A percentile compares a stretch with the other conserved stretches of the same genome.
Evolutionary conservation across 2,329 filamentous ascomycete species (phyloP).

Genomic region (Trichoderma lentiforme): DNA sequence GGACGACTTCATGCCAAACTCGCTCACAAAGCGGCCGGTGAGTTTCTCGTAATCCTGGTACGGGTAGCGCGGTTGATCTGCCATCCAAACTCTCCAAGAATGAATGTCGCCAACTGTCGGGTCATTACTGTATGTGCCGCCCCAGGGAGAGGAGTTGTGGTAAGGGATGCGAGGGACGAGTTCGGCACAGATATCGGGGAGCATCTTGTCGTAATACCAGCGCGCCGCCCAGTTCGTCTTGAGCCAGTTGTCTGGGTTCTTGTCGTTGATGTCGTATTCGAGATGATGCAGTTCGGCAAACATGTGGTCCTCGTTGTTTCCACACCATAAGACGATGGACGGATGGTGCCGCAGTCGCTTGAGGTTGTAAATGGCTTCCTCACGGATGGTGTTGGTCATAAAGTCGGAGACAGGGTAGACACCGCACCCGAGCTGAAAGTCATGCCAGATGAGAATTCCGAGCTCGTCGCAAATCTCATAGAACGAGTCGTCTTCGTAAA

Average conservation of each 20-base stretch:
- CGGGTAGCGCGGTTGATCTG: conserved; percentile 6
- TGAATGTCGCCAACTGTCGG: conserved; percentile 4
- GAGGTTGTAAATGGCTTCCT: conserved; percentile 60
- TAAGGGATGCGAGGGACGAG: conserved; percentile 62
- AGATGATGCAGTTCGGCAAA: conserved; percentile 12
- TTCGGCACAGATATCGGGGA: conserved; percentile 61
- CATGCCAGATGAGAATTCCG: conserved; percentile 66
- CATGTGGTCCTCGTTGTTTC: conserved; percentile 66
- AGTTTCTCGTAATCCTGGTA: conserved; percentile 15
- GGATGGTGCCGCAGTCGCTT: conserved; percentile 55
- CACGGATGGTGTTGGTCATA: conserved; percentile 54
- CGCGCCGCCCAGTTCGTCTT: conserved; percentile 71
- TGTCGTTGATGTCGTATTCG: conserved; percentile 71
- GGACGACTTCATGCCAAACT: conserved; percentile 13
- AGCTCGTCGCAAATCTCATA: conserved; percentile 66
- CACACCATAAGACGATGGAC: conserved; percentile 71
- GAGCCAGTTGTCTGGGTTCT: conserved; percentile 73
- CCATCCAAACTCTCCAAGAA: conserved; percentile 14
- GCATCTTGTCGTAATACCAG: conserved; percentile 75
- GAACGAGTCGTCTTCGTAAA: conserved; percentile 64
- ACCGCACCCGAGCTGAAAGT: conserved; percentile 67
- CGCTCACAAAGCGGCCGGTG: conserved; percentile 14
- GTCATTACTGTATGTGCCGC: conserved; percentile 1
- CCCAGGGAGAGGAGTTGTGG: conserved; percentile 14
- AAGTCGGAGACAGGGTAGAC: conserved; percentile 56